Conservation (phyloP, 495 filamentous ascomycete species). For the Penicillium salamii region DNA sequence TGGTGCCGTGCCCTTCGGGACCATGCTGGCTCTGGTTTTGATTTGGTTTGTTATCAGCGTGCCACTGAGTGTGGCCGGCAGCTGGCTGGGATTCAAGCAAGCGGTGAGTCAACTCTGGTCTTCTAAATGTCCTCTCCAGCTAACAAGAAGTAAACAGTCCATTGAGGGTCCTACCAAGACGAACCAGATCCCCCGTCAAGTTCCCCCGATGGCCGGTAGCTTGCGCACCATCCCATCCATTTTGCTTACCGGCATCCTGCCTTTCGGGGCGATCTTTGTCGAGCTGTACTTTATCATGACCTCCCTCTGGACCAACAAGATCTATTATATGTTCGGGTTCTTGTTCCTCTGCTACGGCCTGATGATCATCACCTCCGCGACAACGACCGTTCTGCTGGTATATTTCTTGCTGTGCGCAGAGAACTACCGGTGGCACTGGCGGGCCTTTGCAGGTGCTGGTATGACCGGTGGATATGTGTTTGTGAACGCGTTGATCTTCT, state of each 20-base stretch:
- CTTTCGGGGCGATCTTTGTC: slow-evolving; percentile 94
- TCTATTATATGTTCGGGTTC: slow-evolving; percentile 99
- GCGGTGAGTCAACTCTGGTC: slow-evolving; percentile 29
- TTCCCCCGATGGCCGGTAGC: slow-evolving; percentile 77
- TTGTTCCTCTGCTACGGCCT: slow-evolving; percentile 95
- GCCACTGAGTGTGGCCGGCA: slow-evolving; percentile 83
- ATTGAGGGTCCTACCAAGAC: slow-evolving; percentile 82
- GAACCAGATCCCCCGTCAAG: slow-evolving; percentile 97
- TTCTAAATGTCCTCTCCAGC: background rate
- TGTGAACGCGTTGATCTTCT: slow-evolving; percentile 81
- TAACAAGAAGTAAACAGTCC: slow-evolving; percentile 30
- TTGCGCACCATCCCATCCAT: slow-evolving; percentile 82
- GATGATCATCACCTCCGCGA: slow-evolving; percentile 94
- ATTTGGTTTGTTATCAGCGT: slow-evolving; percentile 98
- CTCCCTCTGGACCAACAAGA: slow-evolving; percentile 93
- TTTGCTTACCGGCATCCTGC: slow-evolving; percentile 84
- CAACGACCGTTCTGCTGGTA: slow-evolving; percentile 85
- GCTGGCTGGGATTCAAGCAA: slow-evolving; percentile 86
- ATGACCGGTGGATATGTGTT: slow-evolving; percentile 89
- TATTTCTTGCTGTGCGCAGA: slow-evolving; percentile 95
- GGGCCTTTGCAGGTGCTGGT: slow-evolving; percentile 83
- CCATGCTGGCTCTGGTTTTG: slow-evolving; percentile 86
- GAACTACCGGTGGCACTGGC: slow-evolving; percentile 99
- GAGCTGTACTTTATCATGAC: slow-evolving; percentile 99
- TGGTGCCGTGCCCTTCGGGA: slow-evolving; percentile 92